These are phyloP conservation scores for Aureobasidium lini DNA, from an alignment of 2,329 filamentous ascomycete genomes.

Conservation along the genomic window DNA sequence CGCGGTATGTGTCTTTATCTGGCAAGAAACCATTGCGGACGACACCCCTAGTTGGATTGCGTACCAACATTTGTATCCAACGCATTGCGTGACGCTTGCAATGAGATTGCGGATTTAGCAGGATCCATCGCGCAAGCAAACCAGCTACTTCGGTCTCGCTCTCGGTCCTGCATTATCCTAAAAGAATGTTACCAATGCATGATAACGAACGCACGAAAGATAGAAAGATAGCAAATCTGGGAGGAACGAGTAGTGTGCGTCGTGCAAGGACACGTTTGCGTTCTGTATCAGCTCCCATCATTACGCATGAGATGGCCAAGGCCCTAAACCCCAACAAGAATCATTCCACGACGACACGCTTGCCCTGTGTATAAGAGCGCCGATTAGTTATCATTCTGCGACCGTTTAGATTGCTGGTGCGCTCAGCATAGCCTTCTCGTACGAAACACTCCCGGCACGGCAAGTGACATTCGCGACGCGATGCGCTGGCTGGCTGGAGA, in stretches of 20 bases:
- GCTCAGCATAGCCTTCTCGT: neutral
- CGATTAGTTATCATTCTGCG: neutral
- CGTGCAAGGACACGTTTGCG: too few relatives aligned
- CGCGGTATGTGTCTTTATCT: neutral
- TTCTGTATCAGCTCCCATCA: too few relatives aligned
- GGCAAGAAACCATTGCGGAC: neutral
- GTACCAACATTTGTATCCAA: neutral
- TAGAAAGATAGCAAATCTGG: too few relatives aligned
- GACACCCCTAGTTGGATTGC: neutral
- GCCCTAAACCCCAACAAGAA: neutral
- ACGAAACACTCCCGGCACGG: neutral
- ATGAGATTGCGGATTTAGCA: too few relatives aligned
- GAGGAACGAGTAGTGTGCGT: too few relatives aligned
- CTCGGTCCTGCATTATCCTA: too few relatives aligned
- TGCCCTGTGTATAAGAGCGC: neutral
- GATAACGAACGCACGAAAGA: too few relatives aligned
- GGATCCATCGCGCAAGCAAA: too few relatives aligned
- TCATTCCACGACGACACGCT: neutral
- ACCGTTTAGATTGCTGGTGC: constrained; percentile 4
- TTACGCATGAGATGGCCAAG: neutral
- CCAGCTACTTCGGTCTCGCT: too few relatives aligned
- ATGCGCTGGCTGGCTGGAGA: neutral
- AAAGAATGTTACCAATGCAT: too few relatives aligned
- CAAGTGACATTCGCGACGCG: neutral
- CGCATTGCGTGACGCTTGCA: neutral